A percentile compares a stretch with the other conserved stretches of the same genome.
Conservation (phyloP, 1,284 basidiomycete genomes). For the Marasmius fiardii region DNA sequence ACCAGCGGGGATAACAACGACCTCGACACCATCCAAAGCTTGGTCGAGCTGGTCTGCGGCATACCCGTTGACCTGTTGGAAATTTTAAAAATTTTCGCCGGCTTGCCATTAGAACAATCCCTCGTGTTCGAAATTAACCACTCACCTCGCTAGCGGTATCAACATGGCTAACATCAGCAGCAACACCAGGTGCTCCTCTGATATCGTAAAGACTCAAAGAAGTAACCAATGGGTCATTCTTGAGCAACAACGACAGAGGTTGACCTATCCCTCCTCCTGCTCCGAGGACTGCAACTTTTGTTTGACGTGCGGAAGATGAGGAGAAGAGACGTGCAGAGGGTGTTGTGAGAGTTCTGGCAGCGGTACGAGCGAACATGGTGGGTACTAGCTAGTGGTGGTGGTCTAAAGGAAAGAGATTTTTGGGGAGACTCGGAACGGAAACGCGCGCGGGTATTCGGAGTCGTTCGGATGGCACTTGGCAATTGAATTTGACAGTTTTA, state of each 20-base stretch:
- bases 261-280: constrained; percentile 94
- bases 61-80: constrained; percentile 85
- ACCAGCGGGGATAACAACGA: constrained; percentile 98
- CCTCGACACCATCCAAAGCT: constrained; percentile 82
- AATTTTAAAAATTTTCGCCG: too few relatives aligned
- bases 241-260: constrained; percentile 85
- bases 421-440: neutral
- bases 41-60: constrained; percentile 82
- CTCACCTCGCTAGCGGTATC: constrained; percentile 83
- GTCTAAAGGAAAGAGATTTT: neutral
- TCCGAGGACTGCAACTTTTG: constrained; percentile 88
- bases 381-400: constrained; percentile 5
- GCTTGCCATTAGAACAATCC: too few relatives aligned
- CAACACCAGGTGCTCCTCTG: constrained; percentile 89
- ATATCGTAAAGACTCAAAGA: constrained; percentile 86
- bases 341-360: constrained; percentile 42
- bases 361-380: constrained; percentile 56
- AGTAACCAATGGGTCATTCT: constrained; percentile 81
- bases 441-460: too few relatives aligned
- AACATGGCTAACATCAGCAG: constrained; percentile 91
- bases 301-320: constrained; percentile 67
- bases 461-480: too few relatives aligned
- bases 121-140: too few relatives aligned
- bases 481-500: too few relatives aligned
- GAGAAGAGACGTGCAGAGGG: constrained; percentile 70